Evolutionary conservation across 73 alveolate genomes (phyloP), one percentile per base, ranked within the genome.

Genomic region (Stentor coeruleus): DNA sequence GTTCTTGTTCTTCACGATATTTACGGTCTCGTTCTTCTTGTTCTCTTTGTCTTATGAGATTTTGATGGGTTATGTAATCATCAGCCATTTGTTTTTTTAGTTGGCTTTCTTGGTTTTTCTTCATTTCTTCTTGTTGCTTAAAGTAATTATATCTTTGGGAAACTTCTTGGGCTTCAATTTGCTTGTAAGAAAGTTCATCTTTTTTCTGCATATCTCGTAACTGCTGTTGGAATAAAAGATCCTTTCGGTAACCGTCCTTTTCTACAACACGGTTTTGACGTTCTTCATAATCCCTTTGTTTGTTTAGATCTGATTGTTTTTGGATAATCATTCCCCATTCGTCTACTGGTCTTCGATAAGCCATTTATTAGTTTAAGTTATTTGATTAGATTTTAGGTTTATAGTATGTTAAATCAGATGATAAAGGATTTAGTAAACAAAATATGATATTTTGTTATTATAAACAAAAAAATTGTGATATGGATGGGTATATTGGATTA

Each of bases 301-400:
- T 57, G 28, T 57, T 57, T 20, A 20, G 28, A 20, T 57, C 73
- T 57, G 28, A n/a, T 57, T 57, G 73, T 57, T 57, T 57, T 31
- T 57, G 73, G 73, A 57, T 31, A 57, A 57, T 31, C 15, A 31
- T 20, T n/a, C 73, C 28, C 73, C 73, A 57, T 31, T 57, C 73
- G 28, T 57, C 73, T 20, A 57, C 28, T 57, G 73, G 73, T 31
- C 28, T 57, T 57, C 73, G 15, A 57, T 20, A 57, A 31, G 28
- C 73, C 73, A 57, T 57, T 57, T 57, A 20, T 57, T 57, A 57
- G n/a, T n/a, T n/a, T n/a, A n/a, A n/a, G n/a, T n/a, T n/a, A n/a
- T n/a, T n/a, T n/a, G n/a, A n/a, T n/a, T n/a, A n/a, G n/a, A n/a
- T n/a, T n/a, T n/a, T n/a, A n/a, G n/a, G n/a, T n/a, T n/a, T n/a